phyloP scores from a whole-genome alignment of 1,139 yeast species.

The Sugiyamaella paludigena region DNA sequence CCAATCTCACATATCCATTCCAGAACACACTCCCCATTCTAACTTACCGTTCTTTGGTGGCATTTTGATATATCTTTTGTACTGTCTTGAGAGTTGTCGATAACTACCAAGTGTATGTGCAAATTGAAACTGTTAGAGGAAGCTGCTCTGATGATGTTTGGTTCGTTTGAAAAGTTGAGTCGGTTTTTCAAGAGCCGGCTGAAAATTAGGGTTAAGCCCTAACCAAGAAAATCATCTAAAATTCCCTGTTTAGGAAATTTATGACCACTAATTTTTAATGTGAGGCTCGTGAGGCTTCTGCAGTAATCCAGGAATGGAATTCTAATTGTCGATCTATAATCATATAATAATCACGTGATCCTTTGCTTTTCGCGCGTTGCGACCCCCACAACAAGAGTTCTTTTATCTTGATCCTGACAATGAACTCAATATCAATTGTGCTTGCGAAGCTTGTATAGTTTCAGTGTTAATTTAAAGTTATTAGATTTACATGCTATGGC shows the following conservation, averaged over 20 bases:
- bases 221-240: not conserved
- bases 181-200: not conserved
- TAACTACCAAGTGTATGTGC: not conserved
- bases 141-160: not conserved
- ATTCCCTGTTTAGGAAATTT: not conserved
- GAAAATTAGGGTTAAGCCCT: not conserved
- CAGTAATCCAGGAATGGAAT: too few relatives aligned
- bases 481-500: not conserved
- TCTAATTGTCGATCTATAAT: too few relatives aligned
- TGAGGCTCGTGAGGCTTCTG: too few relatives aligned
- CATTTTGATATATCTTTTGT: conserved; percentile 14
- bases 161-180: not conserved
- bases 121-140: too few relatives aligned
- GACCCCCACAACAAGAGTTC: too few relatives aligned
- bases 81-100: not conserved
- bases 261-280: too few relatives aligned
- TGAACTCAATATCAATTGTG: too few relatives aligned
- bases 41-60: conserved; percentile 25
- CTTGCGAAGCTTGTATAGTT: too few relatives aligned
- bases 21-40: conserved; percentile 2
- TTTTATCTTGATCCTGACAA: too few relatives aligned
- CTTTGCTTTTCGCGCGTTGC: too few relatives aligned
- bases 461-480: too few relatives aligned
- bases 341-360: too few relatives aligned
- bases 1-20: not conserved